phyloP scores from a whole-genome alignment of 1,284 basidiomycete genomes.

The Melanopsichium pennsylvanicum region DNA sequence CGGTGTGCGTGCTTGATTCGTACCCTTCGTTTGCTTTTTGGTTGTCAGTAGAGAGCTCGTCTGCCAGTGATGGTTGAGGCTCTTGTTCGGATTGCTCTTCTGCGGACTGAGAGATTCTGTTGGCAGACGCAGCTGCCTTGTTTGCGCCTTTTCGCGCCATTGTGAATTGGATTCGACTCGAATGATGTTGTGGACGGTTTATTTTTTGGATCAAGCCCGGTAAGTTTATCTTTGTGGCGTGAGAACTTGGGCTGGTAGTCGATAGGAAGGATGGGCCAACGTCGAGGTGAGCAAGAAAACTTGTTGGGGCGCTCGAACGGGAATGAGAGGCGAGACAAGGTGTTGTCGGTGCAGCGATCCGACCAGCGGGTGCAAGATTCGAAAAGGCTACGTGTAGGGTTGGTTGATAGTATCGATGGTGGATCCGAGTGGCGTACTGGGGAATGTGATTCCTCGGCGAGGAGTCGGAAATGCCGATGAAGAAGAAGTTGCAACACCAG shows the following conservation, averaged over 20 bases:
- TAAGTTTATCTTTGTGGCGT: no score
- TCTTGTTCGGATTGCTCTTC: background rate
- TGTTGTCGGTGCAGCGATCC: conserved; percentile 1
- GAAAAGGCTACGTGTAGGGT: no score
- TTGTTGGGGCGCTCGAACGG: no score
- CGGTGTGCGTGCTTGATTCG: conserved; percentile 38
- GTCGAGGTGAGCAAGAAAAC: background rate
- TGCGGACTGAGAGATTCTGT: conserved; percentile 3
- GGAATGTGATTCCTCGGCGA: conserved; percentile 3
- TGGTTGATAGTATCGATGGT: no score
- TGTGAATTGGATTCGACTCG: background rate
- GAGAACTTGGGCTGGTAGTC: no score
- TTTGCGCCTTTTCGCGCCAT: conserved; percentile 21
- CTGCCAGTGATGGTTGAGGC: conserved; percentile 20
- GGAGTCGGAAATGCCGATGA: background rate
- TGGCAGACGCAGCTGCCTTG: conserved; percentile 5
- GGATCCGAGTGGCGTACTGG: background rate
- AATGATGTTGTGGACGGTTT: no score
- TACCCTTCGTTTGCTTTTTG: conserved; percentile 17
- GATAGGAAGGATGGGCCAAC: no score
- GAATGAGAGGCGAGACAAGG: no score
- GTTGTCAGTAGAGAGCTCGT: conserved; percentile 21
- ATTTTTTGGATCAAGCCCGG: no score
- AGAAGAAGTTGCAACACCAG: background rate
- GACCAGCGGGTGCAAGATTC: no score